These are phyloP conservation scores for Oxyria digyna DNA, from an alignment of 148 eudicot genomes.

Conservation along the genomic window DNA sequence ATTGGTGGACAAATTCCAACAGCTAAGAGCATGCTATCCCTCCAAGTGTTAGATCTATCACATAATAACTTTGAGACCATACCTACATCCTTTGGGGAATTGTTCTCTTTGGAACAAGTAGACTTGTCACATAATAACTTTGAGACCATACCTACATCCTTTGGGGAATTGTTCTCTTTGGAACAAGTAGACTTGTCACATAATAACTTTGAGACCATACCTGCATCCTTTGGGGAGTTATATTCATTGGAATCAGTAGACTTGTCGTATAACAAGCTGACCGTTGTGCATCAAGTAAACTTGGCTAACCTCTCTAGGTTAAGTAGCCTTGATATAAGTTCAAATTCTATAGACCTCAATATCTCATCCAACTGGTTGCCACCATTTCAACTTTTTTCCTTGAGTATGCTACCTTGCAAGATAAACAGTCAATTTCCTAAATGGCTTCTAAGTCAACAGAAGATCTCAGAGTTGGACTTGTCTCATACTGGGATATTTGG, in stretches of 20 bases:
- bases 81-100: too few relatives aligned
- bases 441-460: constrained; percentile 17
- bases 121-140: too few relatives aligned
- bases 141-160: too few relatives aligned
- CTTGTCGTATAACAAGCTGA: constrained; percentile 1
- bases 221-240: too few relatives aligned
- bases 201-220: too few relatives aligned
- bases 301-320: constrained; percentile 14
- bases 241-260: too few relatives aligned
- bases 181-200: too few relatives aligned
- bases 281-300: constrained; percentile 1
- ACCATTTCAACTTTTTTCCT: background rate
- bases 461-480: background rate
- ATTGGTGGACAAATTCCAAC: too few relatives aligned
- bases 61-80: too few relatives aligned
- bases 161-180: too few relatives aligned
- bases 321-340: background rate
- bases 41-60: background rate
- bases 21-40: too few relatives aligned
- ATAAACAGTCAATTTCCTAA: constrained; percentile 8
- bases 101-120: too few relatives aligned
- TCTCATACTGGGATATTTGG: constrained; percentile 8
- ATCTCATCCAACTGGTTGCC: constrained; percentile 12
- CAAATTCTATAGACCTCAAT: constrained; percentile 2
- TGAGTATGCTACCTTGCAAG: background rate